Evolutionary conservation across 495 filamentous ascomycete genomes (phyloP), one percentile per base, ranked within the genome.

Genomic region (Penicillium malachiteum): DNA sequence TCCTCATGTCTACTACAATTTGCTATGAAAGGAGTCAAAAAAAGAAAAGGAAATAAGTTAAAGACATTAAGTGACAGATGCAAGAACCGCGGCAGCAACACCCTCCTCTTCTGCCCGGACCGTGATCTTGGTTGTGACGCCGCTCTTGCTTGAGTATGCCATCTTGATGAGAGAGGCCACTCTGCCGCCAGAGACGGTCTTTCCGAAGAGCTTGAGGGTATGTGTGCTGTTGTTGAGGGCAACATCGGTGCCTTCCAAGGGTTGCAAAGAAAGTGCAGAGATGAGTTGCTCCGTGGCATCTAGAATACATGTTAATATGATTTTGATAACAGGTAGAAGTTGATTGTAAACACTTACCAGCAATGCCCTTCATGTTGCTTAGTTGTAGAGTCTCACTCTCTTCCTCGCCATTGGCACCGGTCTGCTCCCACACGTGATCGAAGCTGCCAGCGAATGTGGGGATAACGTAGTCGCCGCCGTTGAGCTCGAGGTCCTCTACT

Each of bases 401-500:
- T 64, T 96, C 91, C 53, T 96, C 92, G 31, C 91, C 91, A 44
- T 89, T 80, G 6, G 90, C 90, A 44, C 89, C 89, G 16, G 94
- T 87, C 70, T 96, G 90, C 70, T 96, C 90, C 94, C 94, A 98
- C n/a, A 97, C 80, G 67, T 96, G 91, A 55, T 90, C 90, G 72
- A 97, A 98, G 78, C 89, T 95, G 67, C 91, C 87, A 1, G 93
- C 92, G 64, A 96, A 97, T 4, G 91, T 84, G 11, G 95, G 95
- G 51, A 94, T 84, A 50, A 97, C 82, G 71, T 97, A 97, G 69
- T 98, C 95, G 62, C 89, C 92, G 55, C 92, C 93, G 32, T 81
- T 81, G 49, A 98, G 81, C 46, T 97, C 95, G 51, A 98, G 84
- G 65, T 97, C 93, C 54, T 94, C 90, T 53, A 97, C 91, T 73